These are phyloP conservation scores for Linderina pennispora DNA, from an alignment of 192 early-diverging fungal genomes.

Conservation along the genomic window DNA sequence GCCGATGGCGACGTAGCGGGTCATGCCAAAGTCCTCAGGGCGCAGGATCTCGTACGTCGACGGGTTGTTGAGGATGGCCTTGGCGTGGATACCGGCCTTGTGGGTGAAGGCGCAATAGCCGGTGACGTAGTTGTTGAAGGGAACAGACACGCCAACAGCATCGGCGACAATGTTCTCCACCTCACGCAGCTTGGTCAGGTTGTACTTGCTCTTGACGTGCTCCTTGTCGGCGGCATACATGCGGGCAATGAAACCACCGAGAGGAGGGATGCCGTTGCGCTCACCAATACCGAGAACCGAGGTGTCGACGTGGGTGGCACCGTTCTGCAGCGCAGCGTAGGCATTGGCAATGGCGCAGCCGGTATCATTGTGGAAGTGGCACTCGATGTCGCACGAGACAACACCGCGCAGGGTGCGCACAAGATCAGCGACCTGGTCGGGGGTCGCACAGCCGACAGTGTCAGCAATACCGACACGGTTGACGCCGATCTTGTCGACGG, in stretches of 20 bases:
- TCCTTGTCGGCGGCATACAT: conserved; percentile 94
- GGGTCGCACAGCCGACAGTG: conserved; percentile 97
- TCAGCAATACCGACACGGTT: conserved; percentile 98
- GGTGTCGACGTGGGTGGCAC: conserved; percentile 98
- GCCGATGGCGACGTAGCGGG: conserved; percentile 93
- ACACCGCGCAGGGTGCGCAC: conserved; percentile 92
- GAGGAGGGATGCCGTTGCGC: conserved; percentile 95
- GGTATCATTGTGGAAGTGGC: conserved; percentile 99
- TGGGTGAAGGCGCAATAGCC: conserved; percentile 99
- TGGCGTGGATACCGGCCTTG: conserved; percentile 99
- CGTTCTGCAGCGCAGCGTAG: conserved; percentile 93
- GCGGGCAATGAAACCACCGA: conserved; percentile 90
- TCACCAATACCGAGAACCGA: conserved; percentile 98
- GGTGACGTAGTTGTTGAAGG: conserved; percentile 99
- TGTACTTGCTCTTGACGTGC: conserved; percentile 91
- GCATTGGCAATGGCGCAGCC: conserved; percentile 98
- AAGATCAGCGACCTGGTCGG: conserved; percentile 96
- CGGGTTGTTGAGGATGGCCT: conserved; percentile 99
- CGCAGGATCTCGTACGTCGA: conserved; percentile 97
- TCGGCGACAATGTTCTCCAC: conserved; percentile 97
- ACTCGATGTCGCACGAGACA: conserved; percentile 97
- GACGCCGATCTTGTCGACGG: conserved; percentile 97
- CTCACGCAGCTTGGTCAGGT: conserved; percentile 86
- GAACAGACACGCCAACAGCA: conserved; percentile 88
- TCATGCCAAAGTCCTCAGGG: conserved; percentile 99